These are phyloP conservation scores for Amborella trichopoda DNA, from an alignment of 164 flowering plant genomes.

Conservation along the genomic window DNA sequence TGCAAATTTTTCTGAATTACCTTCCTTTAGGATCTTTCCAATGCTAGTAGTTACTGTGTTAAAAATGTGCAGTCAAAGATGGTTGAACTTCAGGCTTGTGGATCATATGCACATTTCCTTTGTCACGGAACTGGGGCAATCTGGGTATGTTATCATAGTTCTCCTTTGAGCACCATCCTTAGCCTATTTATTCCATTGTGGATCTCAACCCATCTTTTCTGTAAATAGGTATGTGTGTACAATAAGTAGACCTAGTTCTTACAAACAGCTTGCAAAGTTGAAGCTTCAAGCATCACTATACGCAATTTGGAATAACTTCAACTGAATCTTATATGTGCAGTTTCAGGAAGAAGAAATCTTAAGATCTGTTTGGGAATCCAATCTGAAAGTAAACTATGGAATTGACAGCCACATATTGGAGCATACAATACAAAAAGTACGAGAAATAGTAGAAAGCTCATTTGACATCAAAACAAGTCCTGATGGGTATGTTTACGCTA, in stretches of 20 bases:
- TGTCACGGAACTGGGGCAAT: constrained; percentile 50
- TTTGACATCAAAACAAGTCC: constrained; percentile 36
- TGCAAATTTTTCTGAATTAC: no score
- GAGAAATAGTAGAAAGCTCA: constrained; percentile 24
- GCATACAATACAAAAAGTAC: constrained; percentile 37
- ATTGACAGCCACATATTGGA: constrained; percentile 18
- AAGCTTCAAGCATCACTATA: no score
- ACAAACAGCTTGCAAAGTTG: no score
- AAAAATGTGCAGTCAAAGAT: constrained; percentile 40
- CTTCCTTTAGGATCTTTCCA: no score
- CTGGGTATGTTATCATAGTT: constrained; percentile 73
- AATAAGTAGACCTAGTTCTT: no score
- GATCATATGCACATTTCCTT: constrained; percentile 40
- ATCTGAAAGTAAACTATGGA: constrained; percentile 19
- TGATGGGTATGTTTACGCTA: constrained; percentile 54
- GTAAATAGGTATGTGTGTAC: no score
- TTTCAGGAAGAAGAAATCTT: constrained; percentile 41
- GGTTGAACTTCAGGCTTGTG: constrained; percentile 49
- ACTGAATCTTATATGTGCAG: constrained; percentile 33
- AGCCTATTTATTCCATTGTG: no score
- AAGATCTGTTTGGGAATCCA: constrained; percentile 30
- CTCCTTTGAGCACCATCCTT: no score
- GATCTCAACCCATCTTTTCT: no score
- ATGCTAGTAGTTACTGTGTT: constrained; percentile 3
- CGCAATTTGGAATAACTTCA: no score